phyloP scores from a whole-genome alignment of 2,329 filamentous ascomycete species.

The Diaporthe sp. region DNA sequence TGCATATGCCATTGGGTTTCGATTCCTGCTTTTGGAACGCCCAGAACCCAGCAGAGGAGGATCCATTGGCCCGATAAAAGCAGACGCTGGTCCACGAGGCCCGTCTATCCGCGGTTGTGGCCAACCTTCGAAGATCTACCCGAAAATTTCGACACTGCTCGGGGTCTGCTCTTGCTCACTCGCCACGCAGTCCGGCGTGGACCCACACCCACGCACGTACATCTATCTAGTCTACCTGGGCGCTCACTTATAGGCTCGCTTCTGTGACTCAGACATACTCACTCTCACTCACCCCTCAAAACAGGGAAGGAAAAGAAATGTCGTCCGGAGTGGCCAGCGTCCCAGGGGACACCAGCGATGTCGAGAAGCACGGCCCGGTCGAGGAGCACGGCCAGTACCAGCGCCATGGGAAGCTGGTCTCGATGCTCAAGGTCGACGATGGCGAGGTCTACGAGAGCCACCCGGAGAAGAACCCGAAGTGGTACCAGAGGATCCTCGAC shows the following conservation, averaged over 20 bases:
- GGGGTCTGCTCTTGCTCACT: constrained; percentile 6
- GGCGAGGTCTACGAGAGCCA: constrained; percentile 51
- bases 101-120: constrained; percentile 22
- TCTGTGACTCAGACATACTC: background rate
- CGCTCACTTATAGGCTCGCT: background rate
- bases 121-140: background rate
- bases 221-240: background rate
- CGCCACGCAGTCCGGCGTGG: background rate
- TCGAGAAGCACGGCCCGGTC: constrained; percentile 42
- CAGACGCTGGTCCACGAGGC: constrained; percentile 32
- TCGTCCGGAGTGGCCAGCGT: constrained; percentile 12
- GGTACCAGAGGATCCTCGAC: constrained; percentile 60
- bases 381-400: constrained; percentile 33
- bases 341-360: constrained; percentile 36
- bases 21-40: constrained; percentile 15
- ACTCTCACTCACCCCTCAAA: no score
- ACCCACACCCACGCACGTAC: constrained; percentile 5
- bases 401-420: constrained; percentile 44
- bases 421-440: constrained; percentile 49
- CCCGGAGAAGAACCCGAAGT: constrained; percentile 51
- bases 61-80: constrained; percentile 31
- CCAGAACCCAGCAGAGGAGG: background rate
- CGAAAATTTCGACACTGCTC: constrained; percentile 27
- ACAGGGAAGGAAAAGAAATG: constrained; percentile 4
- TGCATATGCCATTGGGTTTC: constrained; percentile 10